Base-by-base conservation (phyloP, 805 yeast species). In the Zygoascus bituminiphila region DNA sequence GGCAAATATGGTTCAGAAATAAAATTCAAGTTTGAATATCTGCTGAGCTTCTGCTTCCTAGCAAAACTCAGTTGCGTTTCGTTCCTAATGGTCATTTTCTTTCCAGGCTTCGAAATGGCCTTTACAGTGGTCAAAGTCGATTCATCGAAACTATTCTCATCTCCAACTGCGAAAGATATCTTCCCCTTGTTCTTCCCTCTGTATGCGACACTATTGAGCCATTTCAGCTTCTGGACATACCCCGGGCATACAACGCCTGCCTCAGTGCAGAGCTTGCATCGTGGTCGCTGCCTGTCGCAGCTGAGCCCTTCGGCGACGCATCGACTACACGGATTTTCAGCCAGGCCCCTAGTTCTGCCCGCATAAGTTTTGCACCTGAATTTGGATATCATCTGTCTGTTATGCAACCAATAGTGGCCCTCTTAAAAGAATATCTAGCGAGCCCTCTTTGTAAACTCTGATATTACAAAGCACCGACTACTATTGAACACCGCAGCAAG, bases 331-430 rank as follows among this genome's bases (percentile, higher is more conserved):
- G 42, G 21, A 14, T 39, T n/a, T 10, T 19, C 24, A 5, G 42
- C 42, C 25, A 17, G 20, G 15, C 42, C 22, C 14, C 23, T 39
- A 12, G 42, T 39, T 6, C 24, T 14, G 8, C 17, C 17, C 21
- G 42, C 10, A 22, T 39, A 39, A 15, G 42, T 17, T 25, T 39
- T 25, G 26, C 42, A 39, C n/a, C 42, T 39, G 42, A 39, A 39
- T 22, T 39, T 39, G 2, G 42, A 39, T 3, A 39, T 39, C 42
- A 39, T 39, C 15, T 4, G 7, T 29, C 9, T 29, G 8, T 29
- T n/a, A n/a, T n/a, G n/a, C n/a, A n/a, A n/a, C n/a, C n/a, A n/a
- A n/a, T n/a, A n/a, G n/a, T n/a, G n/a, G n/a, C n/a, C n/a, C n/a
- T n/a, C n/a, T n/a, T n/a, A n/a, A n/a, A n/a, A n/a, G n/a, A n/a